These are phyloP conservation scores for Rhizopogon vesiculosus DNA, from an alignment of 768 basidiomycete genomes.

Conservation along the genomic window DNA sequence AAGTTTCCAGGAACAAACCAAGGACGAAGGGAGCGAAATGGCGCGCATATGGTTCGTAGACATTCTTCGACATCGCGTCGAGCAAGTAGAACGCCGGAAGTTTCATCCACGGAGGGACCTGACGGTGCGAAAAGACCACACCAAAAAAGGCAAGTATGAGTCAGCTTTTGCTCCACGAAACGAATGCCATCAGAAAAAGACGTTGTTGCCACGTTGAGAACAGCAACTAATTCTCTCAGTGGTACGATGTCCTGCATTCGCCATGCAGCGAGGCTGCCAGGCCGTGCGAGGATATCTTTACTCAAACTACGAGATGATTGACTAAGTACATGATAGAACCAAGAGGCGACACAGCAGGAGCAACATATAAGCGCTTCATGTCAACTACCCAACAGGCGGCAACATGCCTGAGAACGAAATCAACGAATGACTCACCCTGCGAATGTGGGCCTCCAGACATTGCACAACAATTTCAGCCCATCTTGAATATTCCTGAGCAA, in stretches of 20 bases:
- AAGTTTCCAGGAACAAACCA: constrained; percentile 82
- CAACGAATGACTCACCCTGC: constrained; percentile 66
- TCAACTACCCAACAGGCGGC: constrained; percentile 22
- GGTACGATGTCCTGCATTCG: constrained; percentile 32
- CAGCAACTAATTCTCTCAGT: constrained; percentile 32
- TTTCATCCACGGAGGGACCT: constrained; percentile 90
- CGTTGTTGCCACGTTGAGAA: constrained; percentile 18
- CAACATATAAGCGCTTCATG: constrained; percentile 18
- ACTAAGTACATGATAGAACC: constrained; percentile 41
- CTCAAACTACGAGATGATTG: constrained; percentile 37
- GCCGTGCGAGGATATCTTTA: constrained; percentile 34
- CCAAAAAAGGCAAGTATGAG: constrained; percentile 44
- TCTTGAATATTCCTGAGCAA: constrained; percentile 81
- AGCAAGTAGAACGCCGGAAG: constrained; percentile 92
- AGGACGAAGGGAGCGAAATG: constrained; percentile 81
- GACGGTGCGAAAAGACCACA: constrained; percentile 14
- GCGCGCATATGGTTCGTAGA: constrained; percentile 87
- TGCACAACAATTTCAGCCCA: constrained; percentile 78
- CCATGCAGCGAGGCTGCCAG: constrained; percentile 29
- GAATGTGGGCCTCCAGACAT: constrained; percentile 80
- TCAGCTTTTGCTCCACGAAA: constrained; percentile 48
- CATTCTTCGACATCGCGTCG: constrained; percentile 96
- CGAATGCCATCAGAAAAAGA: constrained; percentile 27
- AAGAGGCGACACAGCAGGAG: constrained; percentile 18
- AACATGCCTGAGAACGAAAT: constrained; percentile 17